Percentiles rank a stretch among this genome's conserved stretches.
Conservation (phyloP, 169 alveolate genomes). For the Babesia sp. region DNA sequence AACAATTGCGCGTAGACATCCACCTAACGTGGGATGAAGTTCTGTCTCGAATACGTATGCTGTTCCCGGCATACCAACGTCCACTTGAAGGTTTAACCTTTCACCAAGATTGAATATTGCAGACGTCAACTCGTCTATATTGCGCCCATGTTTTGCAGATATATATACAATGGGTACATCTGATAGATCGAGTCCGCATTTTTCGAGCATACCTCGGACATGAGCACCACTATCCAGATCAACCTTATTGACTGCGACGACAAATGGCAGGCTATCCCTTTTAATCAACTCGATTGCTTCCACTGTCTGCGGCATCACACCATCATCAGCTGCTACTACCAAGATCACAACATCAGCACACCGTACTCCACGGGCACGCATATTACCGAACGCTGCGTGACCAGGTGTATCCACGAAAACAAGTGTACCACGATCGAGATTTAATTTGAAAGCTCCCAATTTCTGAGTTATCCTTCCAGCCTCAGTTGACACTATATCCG, state of each 20-base stretch:
- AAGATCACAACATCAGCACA: constrained; percentile 91
- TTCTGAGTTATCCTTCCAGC: constrained; percentile 92
- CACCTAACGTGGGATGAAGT: constrained; percentile 67
- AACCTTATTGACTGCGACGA: constrained; percentile 89
- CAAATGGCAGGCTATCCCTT: constrained; percentile 73
- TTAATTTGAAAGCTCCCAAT: constrained; percentile 90
- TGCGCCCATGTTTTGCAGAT: constrained; percentile 81
- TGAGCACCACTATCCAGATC: constrained; percentile 78
- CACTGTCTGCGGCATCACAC: constrained; percentile 91
- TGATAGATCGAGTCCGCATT: constrained; percentile 8
- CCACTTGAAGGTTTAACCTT: constrained; percentile 72
- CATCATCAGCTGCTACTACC: constrained; percentile 94
- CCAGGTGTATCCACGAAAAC: constrained; percentile 96
- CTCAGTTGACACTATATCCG: constrained; percentile 81
- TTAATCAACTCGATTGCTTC: constrained; percentile 86
- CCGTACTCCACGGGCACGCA: constrained; percentile 91
- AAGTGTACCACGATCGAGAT: constrained; percentile 70
- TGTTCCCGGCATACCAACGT: constrained; percentile 50
- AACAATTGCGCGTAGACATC: constrained; percentile 64
- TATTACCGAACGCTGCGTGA: constrained; percentile 90
- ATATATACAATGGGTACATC: constrained; percentile 82
- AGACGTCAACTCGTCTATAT: constrained; percentile 77
- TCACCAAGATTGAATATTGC: constrained; percentile 75
- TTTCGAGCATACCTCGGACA: constrained; percentile 17
- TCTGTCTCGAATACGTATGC: constrained; percentile 76